These are phyloP conservation scores for Russula compacta DNA, from an alignment of 768 basidiomycete genomes.

Conservation along the genomic window DNA sequence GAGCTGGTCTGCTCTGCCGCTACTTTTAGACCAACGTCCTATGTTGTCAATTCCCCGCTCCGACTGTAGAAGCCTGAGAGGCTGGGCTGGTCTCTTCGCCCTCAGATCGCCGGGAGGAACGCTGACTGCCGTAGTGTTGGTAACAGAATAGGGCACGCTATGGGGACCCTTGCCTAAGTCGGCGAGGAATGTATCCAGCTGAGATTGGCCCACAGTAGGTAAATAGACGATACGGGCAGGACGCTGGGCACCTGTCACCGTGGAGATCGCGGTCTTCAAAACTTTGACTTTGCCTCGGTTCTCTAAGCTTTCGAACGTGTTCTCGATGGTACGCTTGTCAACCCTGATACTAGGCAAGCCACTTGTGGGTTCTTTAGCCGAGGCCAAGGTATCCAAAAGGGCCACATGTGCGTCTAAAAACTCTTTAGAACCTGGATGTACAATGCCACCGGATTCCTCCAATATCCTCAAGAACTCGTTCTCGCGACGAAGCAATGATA, in stretches of 20 bases:
- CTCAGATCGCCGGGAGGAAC: slow-evolving; percentile 4
- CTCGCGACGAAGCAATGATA: slow-evolving; percentile 72
- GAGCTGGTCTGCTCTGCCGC: slow-evolving; percentile 40
- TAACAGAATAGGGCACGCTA: slow-evolving; percentile 28
- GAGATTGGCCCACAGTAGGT: slow-evolving; percentile 43
- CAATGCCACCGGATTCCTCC: slow-evolving; percentile 57
- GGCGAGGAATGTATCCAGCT: slow-evolving; percentile 49
- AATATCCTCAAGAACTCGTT: slow-evolving; percentile 67
- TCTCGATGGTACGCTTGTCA: slow-evolving; percentile 63
- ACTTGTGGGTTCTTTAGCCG: slow-evolving; percentile 60
- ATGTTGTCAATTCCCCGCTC: slow-evolving; percentile 36
- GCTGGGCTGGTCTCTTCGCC: slow-evolving; percentile 5
- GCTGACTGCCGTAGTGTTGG: slow-evolving; percentile 32
- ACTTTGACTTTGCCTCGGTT: slow-evolving; percentile 58
- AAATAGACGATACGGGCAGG: slow-evolving; percentile 59
- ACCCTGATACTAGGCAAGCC: slow-evolving; percentile 57
- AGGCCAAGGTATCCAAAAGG: slow-evolving; percentile 47
- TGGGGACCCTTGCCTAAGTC: slow-evolving; percentile 33
- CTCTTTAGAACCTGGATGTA: slow-evolving; percentile 57
- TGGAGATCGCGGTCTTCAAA: slow-evolving; percentile 54
- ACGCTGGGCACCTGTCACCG: slow-evolving; percentile 48
- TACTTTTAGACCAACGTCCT: slow-evolving; percentile 39
- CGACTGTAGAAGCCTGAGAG: slow-evolving; percentile 37
- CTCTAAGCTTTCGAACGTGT: slow-evolving; percentile 54
- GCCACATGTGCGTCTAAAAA: slow-evolving; percentile 58